Evolutionary conservation across 2,329 filamentous ascomycete genomes (phyloP).

Genomic region (Rachicladosporium sp.): DNA sequence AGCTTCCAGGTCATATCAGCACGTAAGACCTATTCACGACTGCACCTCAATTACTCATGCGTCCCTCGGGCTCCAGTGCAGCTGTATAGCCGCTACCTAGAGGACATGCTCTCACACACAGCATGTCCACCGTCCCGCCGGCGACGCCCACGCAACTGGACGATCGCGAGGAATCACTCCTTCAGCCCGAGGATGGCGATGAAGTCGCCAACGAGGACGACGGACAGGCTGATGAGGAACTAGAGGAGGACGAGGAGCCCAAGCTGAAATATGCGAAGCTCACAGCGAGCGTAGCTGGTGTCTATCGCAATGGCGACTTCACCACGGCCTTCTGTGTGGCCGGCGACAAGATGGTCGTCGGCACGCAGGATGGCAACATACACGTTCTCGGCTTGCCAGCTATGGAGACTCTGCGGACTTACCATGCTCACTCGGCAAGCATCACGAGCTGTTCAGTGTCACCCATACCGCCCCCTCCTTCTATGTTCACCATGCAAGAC

Average conservation of each 20-base stretch:
- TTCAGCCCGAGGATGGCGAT: too few relatives aligned
- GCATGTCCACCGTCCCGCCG: too few relatives aligned
- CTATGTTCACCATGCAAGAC: constrained; percentile 10
- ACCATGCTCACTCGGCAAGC: constrained; percentile 85
- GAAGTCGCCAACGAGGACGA: constrained; percentile 1
- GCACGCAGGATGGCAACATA: constrained; percentile 93
- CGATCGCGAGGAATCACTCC: too few relatives aligned
- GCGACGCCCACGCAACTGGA: too few relatives aligned
- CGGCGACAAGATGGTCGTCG: constrained; percentile 95
- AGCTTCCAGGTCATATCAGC: too few relatives aligned
- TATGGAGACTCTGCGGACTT: constrained; percentile 70
- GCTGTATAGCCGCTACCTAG: too few relatives aligned
- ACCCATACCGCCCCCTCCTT: constrained; percentile 56
- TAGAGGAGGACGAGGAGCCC: constrained; percentile 87
- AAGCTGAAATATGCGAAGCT: constrained; percentile 84
- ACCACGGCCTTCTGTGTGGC: constrained; percentile 83
- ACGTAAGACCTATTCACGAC: too few relatives aligned
- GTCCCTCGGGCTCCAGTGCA: too few relatives aligned
- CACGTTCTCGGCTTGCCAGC: constrained; percentile 76
- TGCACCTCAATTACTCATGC: too few relatives aligned
- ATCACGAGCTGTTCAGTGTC: constrained; percentile 85
- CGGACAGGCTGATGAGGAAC: constrained; percentile 33
- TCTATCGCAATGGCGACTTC: constrained; percentile 91
- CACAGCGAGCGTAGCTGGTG: constrained; percentile 62
- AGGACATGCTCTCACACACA: too few relatives aligned